Evolutionary conservation across 345 rosid species (phyloP).

Genomic region (Lumnitzera littorea): DNA sequence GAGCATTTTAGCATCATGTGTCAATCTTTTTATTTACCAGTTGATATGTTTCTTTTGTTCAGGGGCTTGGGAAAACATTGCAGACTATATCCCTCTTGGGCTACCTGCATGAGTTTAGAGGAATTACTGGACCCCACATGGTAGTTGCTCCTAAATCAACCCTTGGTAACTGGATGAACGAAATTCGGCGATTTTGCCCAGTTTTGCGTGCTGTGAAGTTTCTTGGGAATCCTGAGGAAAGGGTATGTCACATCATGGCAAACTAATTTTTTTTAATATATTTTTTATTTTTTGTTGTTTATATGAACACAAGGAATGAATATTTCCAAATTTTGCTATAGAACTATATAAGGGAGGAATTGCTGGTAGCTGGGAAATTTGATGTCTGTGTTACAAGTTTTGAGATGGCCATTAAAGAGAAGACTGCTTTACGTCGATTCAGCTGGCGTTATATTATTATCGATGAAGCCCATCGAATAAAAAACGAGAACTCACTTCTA

Average conservation of each 20-base stretch:
- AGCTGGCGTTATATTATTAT: constrained; percentile 97
- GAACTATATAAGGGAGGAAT: constrained; percentile 87
- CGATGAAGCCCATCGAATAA: constrained; percentile 96
- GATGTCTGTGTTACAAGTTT: constrained; percentile 98
- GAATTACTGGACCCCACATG: constrained; percentile 99
- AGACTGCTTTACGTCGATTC: constrained; percentile 76
- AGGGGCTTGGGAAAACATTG: constrained; percentile 99
- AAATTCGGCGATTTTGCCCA: constrained; percentile 96
- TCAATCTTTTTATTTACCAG: background rate
- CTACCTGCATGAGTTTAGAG: constrained; percentile 87
- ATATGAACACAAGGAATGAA: background rate
- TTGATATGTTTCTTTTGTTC: background rate
- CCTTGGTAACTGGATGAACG: constrained; percentile 99
- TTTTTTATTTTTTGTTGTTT: background rate
- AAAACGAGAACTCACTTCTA: constrained; percentile 92
- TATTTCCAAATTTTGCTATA: constrained; percentile 20
- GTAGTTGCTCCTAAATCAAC: constrained; percentile 99
- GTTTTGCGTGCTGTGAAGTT: constrained; percentile 84
- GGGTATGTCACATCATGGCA: constrained; percentile 38
- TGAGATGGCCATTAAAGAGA: constrained; percentile 99
- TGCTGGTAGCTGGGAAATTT: constrained; percentile 94
- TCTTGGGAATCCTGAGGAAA: constrained; percentile 97
- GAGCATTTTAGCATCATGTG: background rate
- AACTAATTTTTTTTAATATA: background rate
- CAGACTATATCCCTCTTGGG: constrained; percentile 95